Base-by-base conservation (phyloP, 2,329 filamentous ascomycete genomes). In the Beauveria brongniartii region DNA sequence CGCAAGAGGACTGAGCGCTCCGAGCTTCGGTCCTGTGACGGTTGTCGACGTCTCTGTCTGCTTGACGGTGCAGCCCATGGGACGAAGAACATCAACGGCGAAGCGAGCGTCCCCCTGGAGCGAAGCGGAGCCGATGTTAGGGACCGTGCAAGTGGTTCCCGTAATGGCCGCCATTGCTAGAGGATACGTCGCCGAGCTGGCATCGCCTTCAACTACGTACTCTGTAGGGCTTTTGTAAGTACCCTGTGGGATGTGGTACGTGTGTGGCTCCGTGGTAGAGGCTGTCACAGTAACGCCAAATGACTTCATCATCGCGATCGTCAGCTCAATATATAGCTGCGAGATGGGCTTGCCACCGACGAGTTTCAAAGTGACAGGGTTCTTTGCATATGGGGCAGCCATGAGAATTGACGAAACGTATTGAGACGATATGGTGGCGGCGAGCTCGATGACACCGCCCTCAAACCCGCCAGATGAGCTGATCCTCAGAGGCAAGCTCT, bases 311-410 rank as follows among this genome's bases (percentile, higher is more conserved):
- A 99, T 99, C 18, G 92, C 84, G 58, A 95, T 92, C 2, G 94
- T 99, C 93, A 99, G 97, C 72, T 99, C 92, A 69, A 99, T 97
- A 73, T 99, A 99, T 2, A 88, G 86, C 72, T 97, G 92, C 1
- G 93, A 97, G 65, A 99, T 96, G 48, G 94, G 93, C 73, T 96
- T 97, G 60, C 92, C 94, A n/a, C 94, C 94, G 14, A 97, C 88
- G 44, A 99, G 82, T 46, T 87, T 88, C 65, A 99, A 78, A 0
- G 91, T 97, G 43, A 99, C 92, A 0, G 93, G 90, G 64, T 92
- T 87, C 76, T 96, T 97, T 51, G 94, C 94, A 70, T 97, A 99
- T 0, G 94, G 94, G 0, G 94, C 94, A 62, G 92, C 95, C 91
- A 99, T 95, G 56, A 99, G 80, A 65, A 99, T 86, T 1, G 93